Conservation (phyloP, 305 asterid species). For the Fraxinus ornus region DNA sequence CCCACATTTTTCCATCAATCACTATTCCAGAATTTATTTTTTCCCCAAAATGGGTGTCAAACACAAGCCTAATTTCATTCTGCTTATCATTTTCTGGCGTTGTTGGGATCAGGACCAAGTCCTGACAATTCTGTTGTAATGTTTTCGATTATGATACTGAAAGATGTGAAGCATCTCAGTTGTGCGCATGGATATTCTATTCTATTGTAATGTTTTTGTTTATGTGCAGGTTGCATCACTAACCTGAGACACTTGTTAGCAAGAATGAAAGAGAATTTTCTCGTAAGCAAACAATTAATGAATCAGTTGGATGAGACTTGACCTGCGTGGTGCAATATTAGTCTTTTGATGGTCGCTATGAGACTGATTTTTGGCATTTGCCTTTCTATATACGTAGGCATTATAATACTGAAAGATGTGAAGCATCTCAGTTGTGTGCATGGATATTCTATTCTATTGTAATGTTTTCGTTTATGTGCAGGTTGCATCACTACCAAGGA, state of each 20-base stretch:
- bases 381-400: background rate
- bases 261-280: background rate
- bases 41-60: no score
- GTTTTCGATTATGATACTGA: background rate
- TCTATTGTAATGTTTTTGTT: background rate
- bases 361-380: background rate
- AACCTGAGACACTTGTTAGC: background rate
- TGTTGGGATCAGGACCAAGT: background rate
- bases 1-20: no score
- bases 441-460: background rate
- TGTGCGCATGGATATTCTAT: background rate
- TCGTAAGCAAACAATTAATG: background rate
- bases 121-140: background rate
- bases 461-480: background rate
- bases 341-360: background rate
- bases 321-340: background rate
- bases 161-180: background rate
- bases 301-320: background rate
- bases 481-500: constrained; percentile 60
- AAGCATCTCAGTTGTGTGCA: background rate
- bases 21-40: no score
- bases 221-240: no score
- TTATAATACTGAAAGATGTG: background rate
- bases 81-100: background rate
- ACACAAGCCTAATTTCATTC: background rate